These are phyloP conservation scores for Paecilomyces niveus DNA, from an alignment of 2,329 filamentous ascomycete genomes.

Conservation along the genomic window DNA sequence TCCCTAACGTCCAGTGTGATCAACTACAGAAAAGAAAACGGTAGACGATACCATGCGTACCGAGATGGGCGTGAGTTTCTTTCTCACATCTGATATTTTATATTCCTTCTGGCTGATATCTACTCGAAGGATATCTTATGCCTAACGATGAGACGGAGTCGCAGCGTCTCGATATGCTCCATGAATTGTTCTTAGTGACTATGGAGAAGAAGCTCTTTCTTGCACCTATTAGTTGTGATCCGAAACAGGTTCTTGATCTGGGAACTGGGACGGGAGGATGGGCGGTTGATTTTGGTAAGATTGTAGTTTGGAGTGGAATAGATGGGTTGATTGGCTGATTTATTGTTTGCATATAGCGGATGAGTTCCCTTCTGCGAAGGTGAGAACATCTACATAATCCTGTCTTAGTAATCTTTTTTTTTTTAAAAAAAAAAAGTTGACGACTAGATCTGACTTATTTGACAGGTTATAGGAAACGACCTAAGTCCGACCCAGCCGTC, in stretches of 20 bases:
- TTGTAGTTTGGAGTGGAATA: neutral
- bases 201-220: slow-evolving; percentile 3
- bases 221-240: slow-evolving; percentile 3
- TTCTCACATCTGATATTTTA: neutral
- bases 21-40: slow-evolving; percentile 22
- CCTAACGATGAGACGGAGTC: neutral
- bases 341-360: slow-evolving; percentile 15
- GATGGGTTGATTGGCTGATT: neutral
- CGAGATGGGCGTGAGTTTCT: slow-evolving; percentile 14
- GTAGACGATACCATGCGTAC: slow-evolving; percentile 27
- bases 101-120: neutral
- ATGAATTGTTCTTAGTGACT: slow-evolving; percentile 2
- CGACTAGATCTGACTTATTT: neutral
- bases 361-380: slow-evolving; percentile 17
- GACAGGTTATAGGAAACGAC: slow-evolving; percentile 1
- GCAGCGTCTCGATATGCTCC: slow-evolving; percentile 3
- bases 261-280: slow-evolving; percentile 8
- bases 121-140: neutral
- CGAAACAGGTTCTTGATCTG: slow-evolving; percentile 6
- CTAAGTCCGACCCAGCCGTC: slow-evolving; percentile 3
- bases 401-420: no score
- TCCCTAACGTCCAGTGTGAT: neutral
- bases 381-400: neutral
- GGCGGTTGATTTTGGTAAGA: slow-evolving; percentile 4
- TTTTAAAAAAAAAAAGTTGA: no score